A percentile compares a stretch with the other conserved stretches of the same genome.
Evolutionary conservation across 257 asterid genomes (phyloP).

Genomic region (Solanum paucissectum): DNA sequence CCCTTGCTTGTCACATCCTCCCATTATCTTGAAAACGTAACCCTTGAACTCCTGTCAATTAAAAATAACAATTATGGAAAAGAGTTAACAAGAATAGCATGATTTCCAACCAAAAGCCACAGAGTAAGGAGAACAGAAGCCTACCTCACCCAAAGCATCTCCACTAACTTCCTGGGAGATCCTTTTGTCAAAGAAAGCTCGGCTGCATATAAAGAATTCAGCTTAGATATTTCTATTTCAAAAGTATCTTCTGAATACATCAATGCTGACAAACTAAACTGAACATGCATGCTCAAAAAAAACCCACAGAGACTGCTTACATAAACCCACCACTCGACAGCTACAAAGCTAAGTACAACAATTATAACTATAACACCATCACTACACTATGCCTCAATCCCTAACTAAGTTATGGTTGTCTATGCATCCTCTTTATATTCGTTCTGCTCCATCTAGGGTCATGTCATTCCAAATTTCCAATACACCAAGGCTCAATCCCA

Average conservation of each 20-base stretch:
- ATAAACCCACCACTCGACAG: background rate
- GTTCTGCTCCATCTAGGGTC: background rate
- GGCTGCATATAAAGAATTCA: background rate
- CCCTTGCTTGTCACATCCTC: conserved; percentile 1
- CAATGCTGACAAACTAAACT: background rate
- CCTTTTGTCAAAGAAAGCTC: conserved; percentile 3
- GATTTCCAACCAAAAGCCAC: background rate
- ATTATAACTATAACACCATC: background rate
- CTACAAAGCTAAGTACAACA: background rate
- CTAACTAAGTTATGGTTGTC: background rate
- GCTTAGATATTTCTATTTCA: background rate
- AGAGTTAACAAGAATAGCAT: background rate
- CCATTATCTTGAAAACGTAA: conserved; percentile 3
- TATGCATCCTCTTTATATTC: background rate
- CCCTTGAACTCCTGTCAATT: conserved; percentile 2
- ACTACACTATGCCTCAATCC: background rate
- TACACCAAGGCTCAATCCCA: background rate
- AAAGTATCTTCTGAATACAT: background rate
- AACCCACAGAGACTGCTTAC: background rate
- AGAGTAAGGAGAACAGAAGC: background rate
- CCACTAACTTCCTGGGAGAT: conserved; percentile 1
- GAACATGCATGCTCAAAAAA: background rate
- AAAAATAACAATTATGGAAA: background rate
- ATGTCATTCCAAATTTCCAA: background rate
- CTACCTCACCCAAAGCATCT: background rate